A percentile compares a stretch with the other conserved stretches of the same genome.
phyloP scores from a whole-genome alignment of 2,329 filamentous ascomycete species.

The Arthrinium phaeospermum region DNA sequence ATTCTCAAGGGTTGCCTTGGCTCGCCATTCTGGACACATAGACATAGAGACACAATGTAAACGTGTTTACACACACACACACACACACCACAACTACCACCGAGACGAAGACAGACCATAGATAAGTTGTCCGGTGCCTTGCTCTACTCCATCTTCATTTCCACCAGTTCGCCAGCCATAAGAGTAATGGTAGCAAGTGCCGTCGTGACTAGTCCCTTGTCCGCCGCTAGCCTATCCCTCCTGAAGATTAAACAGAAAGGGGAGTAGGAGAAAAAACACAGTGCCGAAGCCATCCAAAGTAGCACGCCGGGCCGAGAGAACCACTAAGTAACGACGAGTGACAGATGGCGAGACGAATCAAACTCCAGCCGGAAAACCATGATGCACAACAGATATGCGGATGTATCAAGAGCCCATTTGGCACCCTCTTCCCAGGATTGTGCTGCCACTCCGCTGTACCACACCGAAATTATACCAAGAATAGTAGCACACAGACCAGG shows the following conservation, averaged over 20 bases:
- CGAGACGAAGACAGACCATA: constrained; percentile 14
- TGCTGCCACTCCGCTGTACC: constrained; percentile 34
- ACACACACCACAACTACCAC: constrained; percentile 29
- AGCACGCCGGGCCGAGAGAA: constrained; percentile 25
- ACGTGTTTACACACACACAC: constrained; percentile 40
- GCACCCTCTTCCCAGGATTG: constrained; percentile 8
- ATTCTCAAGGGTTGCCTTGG: constrained; percentile 38
- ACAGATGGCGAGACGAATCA: constrained; percentile 38
- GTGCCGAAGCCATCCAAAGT: constrained; percentile 26
- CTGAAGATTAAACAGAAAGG: constrained; percentile 23
- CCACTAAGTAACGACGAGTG: constrained; percentile 26
- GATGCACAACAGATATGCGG: constrained; percentile 39
- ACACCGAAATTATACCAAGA: constrained; percentile 35
- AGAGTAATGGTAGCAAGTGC: constrained; percentile 22
- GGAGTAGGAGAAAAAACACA: constrained; percentile 23
- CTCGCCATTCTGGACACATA: constrained; percentile 44
- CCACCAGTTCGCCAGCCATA: constrained; percentile 33
- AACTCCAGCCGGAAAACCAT: constrained; percentile 41
- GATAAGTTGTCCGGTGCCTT: constrained; percentile 20
- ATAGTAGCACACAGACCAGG: constrained; percentile 20
- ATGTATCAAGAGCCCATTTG: constrained; percentile 36
- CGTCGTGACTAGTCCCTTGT: constrained; percentile 15
- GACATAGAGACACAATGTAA: constrained; percentile 36
- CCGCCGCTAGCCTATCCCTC: constrained; percentile 19
- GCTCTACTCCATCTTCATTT: constrained; percentile 29